These are phyloP conservation scores for Millerozyma acaciae DNA, from an alignment of 805 yeast genomes.

Conservation along the genomic window DNA sequence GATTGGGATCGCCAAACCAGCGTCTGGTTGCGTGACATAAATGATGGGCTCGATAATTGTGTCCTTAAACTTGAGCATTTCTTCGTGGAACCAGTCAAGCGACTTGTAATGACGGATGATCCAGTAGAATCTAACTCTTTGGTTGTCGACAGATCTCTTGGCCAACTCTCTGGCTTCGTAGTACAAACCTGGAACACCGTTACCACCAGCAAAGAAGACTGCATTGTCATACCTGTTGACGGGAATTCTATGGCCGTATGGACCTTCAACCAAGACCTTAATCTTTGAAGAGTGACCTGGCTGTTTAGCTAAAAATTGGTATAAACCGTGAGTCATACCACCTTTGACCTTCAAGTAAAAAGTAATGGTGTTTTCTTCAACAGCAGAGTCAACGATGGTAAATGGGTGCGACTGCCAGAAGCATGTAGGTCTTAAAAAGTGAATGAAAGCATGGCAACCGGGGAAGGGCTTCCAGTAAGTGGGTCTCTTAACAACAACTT, in stretches of 20 bases:
- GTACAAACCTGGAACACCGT: constrained; percentile 40
- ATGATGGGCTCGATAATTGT: constrained; percentile 35
- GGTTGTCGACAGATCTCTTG: constrained; percentile 8
- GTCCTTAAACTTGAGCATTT: constrained; percentile 28
- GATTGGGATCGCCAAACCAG: constrained; percentile 5
- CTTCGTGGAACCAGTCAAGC: constrained; percentile 38
- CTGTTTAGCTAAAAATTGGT: constrained; percentile 27
- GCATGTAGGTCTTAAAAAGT: constrained; percentile 28
- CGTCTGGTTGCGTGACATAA: constrained; percentile 37
- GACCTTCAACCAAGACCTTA: constrained; percentile 36
- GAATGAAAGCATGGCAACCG: constrained; percentile 40
- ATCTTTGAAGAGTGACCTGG: constrained; percentile 28
- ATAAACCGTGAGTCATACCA: constrained; percentile 34
- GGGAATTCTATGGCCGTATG: constrained; percentile 34
- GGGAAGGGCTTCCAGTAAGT: constrained; percentile 33
- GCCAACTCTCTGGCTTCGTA: constrained; percentile 28
- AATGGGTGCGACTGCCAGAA: constrained; percentile 46
- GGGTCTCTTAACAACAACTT: constrained; percentile 38
- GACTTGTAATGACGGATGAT: constrained; percentile 37
- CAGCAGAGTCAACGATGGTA: constrained; percentile 27
- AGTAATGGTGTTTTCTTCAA: constrained; percentile 15
- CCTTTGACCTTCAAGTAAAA: constrained; percentile 35
- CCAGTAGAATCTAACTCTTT: constrained; percentile 32
- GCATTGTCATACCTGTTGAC: constrained; percentile 26
- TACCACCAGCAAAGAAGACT: constrained; percentile 35